Percentiles rank a stretch among this genome's conserved stretches.
Conservation (phyloP, 2,329 filamentous ascomycete species). For the Spiromastix sp. region DNA sequence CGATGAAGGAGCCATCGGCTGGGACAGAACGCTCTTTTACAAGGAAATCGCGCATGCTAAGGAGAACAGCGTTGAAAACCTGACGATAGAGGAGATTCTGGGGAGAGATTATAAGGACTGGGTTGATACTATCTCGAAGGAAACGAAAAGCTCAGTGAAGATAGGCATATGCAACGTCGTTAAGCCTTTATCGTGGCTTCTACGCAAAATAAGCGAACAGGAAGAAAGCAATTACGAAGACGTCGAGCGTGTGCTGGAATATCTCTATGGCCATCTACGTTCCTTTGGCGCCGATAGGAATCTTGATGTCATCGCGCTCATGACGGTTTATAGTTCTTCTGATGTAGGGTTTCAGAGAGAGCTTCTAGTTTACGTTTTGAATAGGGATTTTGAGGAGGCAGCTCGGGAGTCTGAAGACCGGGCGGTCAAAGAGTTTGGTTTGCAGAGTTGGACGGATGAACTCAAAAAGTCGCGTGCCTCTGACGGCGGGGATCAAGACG, state of each 20-base stretch:
- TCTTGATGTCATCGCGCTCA: slow-evolving; percentile 46
- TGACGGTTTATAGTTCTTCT: slow-evolving; percentile 45
- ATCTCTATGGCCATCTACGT: slow-evolving; percentile 27
- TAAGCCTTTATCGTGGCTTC: slow-evolving; percentile 44
- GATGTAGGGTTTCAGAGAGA: slow-evolving; percentile 41
- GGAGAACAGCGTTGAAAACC: slow-evolving; percentile 40
- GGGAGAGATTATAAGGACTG: slow-evolving; percentile 56
- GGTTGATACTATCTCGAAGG: slow-evolving; percentile 29
- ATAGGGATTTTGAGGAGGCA: slow-evolving; percentile 27
- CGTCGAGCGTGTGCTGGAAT: too few species aligned
- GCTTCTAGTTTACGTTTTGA: slow-evolving; percentile 40
- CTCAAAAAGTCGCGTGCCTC: slow-evolving; percentile 12
- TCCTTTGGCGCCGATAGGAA: slow-evolving; percentile 36
- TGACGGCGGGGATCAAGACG: slow-evolving; percentile 10
- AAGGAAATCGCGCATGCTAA: slow-evolving; percentile 43
- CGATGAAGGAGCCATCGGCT: slow-evolving; percentile 15
- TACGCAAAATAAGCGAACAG: slow-evolving; percentile 11
- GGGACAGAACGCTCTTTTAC: slow-evolving; percentile 42
- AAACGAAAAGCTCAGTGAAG: slow-evolving; percentile 23
- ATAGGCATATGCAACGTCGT: slow-evolving; percentile 52
- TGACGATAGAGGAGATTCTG: slow-evolving; percentile 46
- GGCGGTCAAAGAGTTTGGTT: slow-evolving; percentile 33
- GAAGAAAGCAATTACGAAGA: not conserved
- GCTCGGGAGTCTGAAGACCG: slow-evolving; percentile 36
- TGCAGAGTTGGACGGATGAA: slow-evolving; percentile 21